phyloP scores from a whole-genome alignment of 306 rosid genomes.

The Rubus parviflorus region DNA sequence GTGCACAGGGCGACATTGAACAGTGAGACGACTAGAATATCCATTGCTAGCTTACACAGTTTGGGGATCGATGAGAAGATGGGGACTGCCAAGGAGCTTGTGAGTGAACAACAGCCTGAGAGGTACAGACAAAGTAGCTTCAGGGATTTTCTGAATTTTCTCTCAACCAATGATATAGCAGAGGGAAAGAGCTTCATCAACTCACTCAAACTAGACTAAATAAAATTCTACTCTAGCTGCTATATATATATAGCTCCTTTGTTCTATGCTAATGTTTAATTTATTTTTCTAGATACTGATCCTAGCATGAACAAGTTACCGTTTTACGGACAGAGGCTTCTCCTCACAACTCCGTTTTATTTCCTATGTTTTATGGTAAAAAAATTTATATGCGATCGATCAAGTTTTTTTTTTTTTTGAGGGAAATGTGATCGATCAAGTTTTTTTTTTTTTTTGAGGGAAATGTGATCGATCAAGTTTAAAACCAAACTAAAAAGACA shows the following conservation, averaged over 20 bases:
- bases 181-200: constrained; percentile 50
- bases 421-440: too few species aligned
- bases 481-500: background rate
- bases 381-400: too few species aligned
- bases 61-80: constrained; percentile 44
- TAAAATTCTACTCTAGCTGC: background rate
- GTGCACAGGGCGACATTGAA: constrained; percentile 36
- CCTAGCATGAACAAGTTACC: background rate
- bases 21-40: constrained; percentile 32
- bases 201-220: constrained; percentile 34
- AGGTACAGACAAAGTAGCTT: constrained; percentile 42
- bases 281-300: background rate
- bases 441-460: too few species aligned
- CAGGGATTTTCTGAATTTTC: constrained; percentile 52
- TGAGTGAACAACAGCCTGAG: constrained; percentile 25
- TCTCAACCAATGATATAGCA: constrained; percentile 37
- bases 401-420: too few species aligned
- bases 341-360: background rate
- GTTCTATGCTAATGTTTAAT: background rate
- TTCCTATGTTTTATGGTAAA: background rate
- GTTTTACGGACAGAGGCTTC: background rate
- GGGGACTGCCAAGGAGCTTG: constrained; percentile 39
- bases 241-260: background rate
- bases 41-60: constrained; percentile 39
- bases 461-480: background rate